A percentile compares a stretch with the other conserved stretches of the same genome.
These are phyloP conservation scores for Teratosphaeria zuluensis DNA, from an alignment of 2,329 filamentous ascomycete species.

Conservation along the genomic window DNA sequence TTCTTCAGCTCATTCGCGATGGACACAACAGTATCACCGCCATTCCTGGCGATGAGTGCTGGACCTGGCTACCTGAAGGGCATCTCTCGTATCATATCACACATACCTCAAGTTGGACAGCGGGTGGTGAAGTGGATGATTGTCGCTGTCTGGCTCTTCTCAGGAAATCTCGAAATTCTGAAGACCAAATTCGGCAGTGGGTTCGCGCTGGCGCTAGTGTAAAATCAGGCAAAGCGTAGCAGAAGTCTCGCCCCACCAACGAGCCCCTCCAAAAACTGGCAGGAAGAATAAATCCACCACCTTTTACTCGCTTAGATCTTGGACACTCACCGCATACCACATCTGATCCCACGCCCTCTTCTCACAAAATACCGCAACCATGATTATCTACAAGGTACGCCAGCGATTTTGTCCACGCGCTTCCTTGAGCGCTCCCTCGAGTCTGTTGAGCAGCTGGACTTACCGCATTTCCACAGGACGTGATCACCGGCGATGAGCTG, in stretches of 20 bases:
- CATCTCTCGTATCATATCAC: conserved; percentile 24
- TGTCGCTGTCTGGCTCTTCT: not conserved
- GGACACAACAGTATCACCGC: conserved; percentile 39
- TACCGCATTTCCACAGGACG: conserved; percentile 51
- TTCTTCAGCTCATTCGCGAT: conserved; percentile 54
- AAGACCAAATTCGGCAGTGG: not conserved
- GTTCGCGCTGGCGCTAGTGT: not conserved
- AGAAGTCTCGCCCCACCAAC: not conserved
- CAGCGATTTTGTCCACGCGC: not conserved
- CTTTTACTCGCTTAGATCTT: not conserved
- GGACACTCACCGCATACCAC: conserved; percentile 4
- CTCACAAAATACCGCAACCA: conserved; percentile 27
- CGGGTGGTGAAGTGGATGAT: not conserved
- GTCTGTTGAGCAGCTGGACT: not conserved
- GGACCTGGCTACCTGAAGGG: conserved; percentile 43
- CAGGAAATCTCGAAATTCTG: not conserved
- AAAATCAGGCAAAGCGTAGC: not conserved
- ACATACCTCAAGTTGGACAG: conserved; percentile 26
- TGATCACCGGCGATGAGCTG: conserved; percentile 85
- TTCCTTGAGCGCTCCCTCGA: not conserved
- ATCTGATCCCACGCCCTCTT: conserved; percentile 6
- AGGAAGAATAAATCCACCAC: not conserved
- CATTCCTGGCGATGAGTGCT: conserved; percentile 30
- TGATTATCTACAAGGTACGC: conserved; percentile 50
- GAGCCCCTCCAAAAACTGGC: not conserved